Conservation (phyloP, 495 filamentous ascomycete genomes). For the Venustampulla echinocandica region DNA sequence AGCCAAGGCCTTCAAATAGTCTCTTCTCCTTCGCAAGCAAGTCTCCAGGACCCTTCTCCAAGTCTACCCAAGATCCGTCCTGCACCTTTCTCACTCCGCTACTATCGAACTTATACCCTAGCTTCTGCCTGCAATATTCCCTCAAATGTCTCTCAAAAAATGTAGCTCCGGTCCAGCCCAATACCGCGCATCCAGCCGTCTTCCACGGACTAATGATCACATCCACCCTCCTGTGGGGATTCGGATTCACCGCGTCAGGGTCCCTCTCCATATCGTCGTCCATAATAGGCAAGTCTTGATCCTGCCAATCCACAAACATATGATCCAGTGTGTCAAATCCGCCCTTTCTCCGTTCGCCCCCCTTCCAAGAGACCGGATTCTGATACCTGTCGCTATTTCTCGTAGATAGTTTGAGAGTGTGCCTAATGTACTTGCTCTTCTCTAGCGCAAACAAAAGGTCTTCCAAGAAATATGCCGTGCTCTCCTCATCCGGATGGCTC, state of each 20-base stretch:
- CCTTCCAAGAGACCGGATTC: conserved; percentile 47
- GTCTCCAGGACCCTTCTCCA: conserved; percentile 37
- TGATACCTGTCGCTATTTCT: conserved; percentile 64
- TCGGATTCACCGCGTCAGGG: conserved; percentile 49
- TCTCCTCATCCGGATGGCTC: conserved; percentile 60
- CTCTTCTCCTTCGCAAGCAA: conserved; percentile 50
- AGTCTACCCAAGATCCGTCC: conserved; percentile 58
- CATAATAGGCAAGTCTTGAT: conserved; percentile 47
- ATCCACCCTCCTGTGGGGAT: conserved; percentile 78
- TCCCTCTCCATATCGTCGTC: conserved; percentile 25
- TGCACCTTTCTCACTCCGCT: conserved; percentile 67
- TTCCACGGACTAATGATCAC: conserved; percentile 89
- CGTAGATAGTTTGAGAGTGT: conserved; percentile 63
- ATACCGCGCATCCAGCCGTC: conserved; percentile 76
- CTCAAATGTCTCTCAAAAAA: conserved; percentile 87
- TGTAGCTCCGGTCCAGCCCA: conserved; percentile 81
- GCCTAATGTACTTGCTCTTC: conserved; percentile 60
- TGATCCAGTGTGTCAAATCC: conserved; percentile 88
- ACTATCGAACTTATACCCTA: conserved; percentile 79
- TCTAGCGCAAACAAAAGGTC: conserved; percentile 65
- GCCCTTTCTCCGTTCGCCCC: conserved; percentile 26
- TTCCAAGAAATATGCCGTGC: conserved; percentile 57
- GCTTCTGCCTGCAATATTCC: conserved; percentile 64
- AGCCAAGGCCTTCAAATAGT: conserved; percentile 70
- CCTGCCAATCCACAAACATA: conserved; percentile 87